Percentiles rank a stretch among this genome's conserved stretches.
Conservation (phyloP, 2,329 filamentous ascomycete species). For the Atkinsonella texensis region DNA sequence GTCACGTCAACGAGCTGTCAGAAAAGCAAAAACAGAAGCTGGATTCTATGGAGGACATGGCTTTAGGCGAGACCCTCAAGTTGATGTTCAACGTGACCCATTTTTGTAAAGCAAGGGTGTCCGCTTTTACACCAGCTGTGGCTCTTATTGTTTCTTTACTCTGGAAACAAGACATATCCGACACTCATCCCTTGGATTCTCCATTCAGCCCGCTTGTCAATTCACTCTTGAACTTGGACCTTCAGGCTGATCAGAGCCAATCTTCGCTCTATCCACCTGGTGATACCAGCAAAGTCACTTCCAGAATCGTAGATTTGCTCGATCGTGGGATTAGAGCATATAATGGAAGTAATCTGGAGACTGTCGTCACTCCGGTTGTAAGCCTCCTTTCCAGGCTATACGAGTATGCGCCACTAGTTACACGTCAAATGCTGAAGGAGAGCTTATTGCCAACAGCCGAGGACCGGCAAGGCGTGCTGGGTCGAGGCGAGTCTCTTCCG, state of each 20-base stretch:
- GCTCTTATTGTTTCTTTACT: conserved; percentile 61
- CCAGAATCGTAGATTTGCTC: conserved; percentile 59
- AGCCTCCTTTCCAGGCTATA: conserved; percentile 62
- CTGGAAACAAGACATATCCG: conserved; percentile 42
- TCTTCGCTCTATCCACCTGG: conserved; percentile 54
- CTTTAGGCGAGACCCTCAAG: conserved; percentile 73
- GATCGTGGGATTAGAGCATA: conserved; percentile 53
- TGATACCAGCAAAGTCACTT: conserved; percentile 45
- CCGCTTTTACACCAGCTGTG: conserved; percentile 55
- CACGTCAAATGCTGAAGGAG: conserved; percentile 48
- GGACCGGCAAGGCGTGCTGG: conserved; percentile 68
- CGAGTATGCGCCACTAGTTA: conserved; percentile 50
- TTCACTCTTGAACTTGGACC: conserved; percentile 65
- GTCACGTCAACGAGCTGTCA: conserved; percentile 45
- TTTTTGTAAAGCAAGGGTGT: conserved; percentile 49
- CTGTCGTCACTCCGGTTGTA: conserved; percentile 58
- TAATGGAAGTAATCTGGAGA: conserved; percentile 58
- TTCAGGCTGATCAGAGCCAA: conserved; percentile 41
- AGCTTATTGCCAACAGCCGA: conserved; percentile 63
- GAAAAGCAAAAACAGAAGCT: conserved; percentile 19
- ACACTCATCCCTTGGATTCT: conserved; percentile 56
- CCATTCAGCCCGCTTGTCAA: conserved; percentile 66
- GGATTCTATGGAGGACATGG: conserved; percentile 62
- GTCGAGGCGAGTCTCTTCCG: conserved; percentile 60
- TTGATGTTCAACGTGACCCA: conserved; percentile 82